phyloP scores from a whole-genome alignment of 306 rosid genomes.

The Mucuna pruriens region DNA sequence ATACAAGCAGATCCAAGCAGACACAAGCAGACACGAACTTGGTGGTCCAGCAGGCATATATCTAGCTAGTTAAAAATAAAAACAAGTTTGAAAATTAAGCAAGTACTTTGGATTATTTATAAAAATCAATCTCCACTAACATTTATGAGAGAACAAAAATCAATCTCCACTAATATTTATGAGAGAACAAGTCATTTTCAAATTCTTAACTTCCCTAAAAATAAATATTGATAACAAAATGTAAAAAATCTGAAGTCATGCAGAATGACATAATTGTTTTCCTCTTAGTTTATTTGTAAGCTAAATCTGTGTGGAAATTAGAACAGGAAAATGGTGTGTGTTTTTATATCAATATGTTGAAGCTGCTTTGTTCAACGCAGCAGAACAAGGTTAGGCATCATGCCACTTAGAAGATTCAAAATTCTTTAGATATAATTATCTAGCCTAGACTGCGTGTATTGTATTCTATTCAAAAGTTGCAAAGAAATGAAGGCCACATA shows the following conservation, averaged over 20 bases:
- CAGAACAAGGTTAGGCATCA: slow-evolving; percentile 41
- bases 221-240: slow-evolving; percentile 16
- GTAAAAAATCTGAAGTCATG: slow-evolving; percentile 22
- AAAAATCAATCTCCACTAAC: slow-evolving; percentile 33
- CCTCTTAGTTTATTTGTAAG: slow-evolving; percentile 12
- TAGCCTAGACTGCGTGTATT: slow-evolving; percentile 17
- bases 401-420: slow-evolving; percentile 38
- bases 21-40: background rate
- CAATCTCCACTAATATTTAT: slow-evolving; percentile 30
- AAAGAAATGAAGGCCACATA: slow-evolving; percentile 29
- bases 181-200: slow-evolving; percentile 31
- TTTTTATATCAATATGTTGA: slow-evolving; percentile 17
- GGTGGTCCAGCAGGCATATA: slow-evolving; percentile 34
- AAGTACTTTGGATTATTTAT: slow-evolving; percentile 20
- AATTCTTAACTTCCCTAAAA: slow-evolving; percentile 1
- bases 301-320: slow-evolving; percentile 29
- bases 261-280: background rate
- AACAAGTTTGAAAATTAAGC: slow-evolving; percentile 18
- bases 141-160: slow-evolving; percentile 6
- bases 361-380: slow-evolving; percentile 38
- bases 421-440: slow-evolving; percentile 4
- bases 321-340: background rate
- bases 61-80: background rate
- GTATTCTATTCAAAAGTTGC: slow-evolving; percentile 26
- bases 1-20: background rate